These are phyloP conservation scores for Scenedesmus sp. DNA, from an alignment of 163 green algal genomes.

Conservation along the genomic window DNA sequence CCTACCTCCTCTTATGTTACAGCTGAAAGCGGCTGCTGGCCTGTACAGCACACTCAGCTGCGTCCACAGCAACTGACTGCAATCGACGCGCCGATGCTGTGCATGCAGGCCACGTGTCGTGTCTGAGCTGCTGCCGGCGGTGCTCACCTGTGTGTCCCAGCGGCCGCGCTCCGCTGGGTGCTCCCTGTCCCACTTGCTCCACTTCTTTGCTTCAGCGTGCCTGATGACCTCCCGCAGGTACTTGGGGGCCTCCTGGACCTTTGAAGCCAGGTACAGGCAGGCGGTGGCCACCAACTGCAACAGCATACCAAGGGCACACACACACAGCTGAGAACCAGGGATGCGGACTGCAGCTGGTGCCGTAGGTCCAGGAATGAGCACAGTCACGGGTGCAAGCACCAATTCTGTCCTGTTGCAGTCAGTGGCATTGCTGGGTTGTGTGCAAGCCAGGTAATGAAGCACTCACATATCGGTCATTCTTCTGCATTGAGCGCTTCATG, in stretches of 20 bases:
- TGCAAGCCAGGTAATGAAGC: too few species aligned
- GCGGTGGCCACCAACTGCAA: conserved; percentile 69
- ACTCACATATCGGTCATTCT: conserved; percentile 81
- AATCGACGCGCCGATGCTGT: not conserved
- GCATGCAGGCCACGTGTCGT: too few species aligned
- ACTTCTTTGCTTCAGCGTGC: conserved; percentile 50
- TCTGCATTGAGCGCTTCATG: conserved; percentile 74
- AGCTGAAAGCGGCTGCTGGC: not conserved
- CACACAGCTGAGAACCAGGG: not conserved
- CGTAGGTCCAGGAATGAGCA: not conserved
- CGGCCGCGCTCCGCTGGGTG: conserved; percentile 11
- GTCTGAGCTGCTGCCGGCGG: not conserved
- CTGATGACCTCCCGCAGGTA: conserved; percentile 55
- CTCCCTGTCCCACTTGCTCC: not conserved
- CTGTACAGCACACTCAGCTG: not conserved
- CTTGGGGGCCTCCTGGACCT: conserved; percentile 73
- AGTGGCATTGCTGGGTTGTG: not conserved
- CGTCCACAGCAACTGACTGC: not conserved
- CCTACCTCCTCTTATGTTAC: not conserved
- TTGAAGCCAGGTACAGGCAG: conserved; percentile 74
- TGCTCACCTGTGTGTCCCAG: conserved; percentile 52
- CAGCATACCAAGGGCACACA: not conserved
- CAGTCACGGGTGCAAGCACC: not conserved
- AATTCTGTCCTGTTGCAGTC: not conserved
- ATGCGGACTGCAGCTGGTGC: not conserved